Evolutionary conservation across 2,329 filamentous ascomycete genomes (phyloP).

Genomic region (Colletotrichum liriopes): DNA sequence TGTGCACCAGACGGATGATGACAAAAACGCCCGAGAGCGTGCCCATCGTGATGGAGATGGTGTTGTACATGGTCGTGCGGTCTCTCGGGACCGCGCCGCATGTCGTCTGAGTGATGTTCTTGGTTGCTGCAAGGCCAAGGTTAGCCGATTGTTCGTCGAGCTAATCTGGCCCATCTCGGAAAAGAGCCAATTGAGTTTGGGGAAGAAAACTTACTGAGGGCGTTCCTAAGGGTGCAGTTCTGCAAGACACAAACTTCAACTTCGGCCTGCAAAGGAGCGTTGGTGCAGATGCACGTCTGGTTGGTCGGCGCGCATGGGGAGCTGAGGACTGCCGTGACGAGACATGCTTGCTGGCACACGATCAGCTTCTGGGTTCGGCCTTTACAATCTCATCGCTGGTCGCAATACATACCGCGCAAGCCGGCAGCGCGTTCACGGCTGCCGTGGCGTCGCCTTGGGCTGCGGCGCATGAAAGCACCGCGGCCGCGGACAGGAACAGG

Average conservation of each 20-base stretch:
- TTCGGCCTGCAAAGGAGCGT: conserved; percentile 46
- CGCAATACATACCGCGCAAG: conserved; percentile 51
- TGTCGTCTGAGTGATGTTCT: conserved; percentile 46
- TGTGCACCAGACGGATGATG: conserved; percentile 57
- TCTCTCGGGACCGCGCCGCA: conserved; percentile 51
- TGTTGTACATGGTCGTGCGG: conserved; percentile 52
- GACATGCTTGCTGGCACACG: conserved; percentile 47
- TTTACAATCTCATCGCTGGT: neutral
- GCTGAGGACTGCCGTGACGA: conserved; percentile 45
- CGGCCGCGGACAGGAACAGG: conserved; percentile 32
- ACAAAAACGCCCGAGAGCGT: conserved; percentile 58
- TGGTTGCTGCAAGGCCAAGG: conserved; percentile 33
- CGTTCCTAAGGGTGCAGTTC: conserved; percentile 51
- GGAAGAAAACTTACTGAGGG: conserved; percentile 48
- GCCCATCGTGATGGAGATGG: conserved; percentile 53
- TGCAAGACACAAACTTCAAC: conserved; percentile 49
- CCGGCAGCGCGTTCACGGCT: conserved; percentile 47
- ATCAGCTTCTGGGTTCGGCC: neutral
- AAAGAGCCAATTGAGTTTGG: neutral
- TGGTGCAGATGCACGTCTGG: conserved; percentile 52
- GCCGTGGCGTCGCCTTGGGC: conserved; percentile 34
- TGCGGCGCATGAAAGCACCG: conserved; percentile 27
- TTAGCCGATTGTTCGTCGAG: neutral
- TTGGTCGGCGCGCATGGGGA: conserved; percentile 50
- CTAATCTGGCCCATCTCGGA: neutral